phyloP scores from a whole-genome alignment of 1,139 yeast species.

The Blastobotrys buckinghamii region DNA sequence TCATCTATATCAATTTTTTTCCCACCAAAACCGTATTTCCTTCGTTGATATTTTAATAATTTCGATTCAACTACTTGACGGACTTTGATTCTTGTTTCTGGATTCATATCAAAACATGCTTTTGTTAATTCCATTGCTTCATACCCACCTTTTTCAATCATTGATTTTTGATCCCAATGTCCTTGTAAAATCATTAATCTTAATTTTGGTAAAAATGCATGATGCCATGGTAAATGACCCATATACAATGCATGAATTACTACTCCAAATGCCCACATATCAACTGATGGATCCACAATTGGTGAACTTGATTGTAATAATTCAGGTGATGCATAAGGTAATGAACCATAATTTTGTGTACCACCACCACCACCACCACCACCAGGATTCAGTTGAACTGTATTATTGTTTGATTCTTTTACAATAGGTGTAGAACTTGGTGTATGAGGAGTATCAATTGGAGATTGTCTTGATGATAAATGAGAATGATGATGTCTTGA shows the following conservation, averaged over 20 bases:
- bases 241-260: constrained; percentile 64
- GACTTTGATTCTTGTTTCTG: constrained; percentile 47
- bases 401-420: neutral
- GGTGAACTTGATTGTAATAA: constrained; percentile 61
- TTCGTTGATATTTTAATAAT: constrained; percentile 6
- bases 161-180: constrained; percentile 45
- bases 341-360: constrained; percentile 57
- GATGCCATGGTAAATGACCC: constrained; percentile 77
- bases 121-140: constrained; percentile 44
- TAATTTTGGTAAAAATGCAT: constrained; percentile 71
- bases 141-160: constrained; percentile 27
- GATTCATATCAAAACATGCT: constrained; percentile 52
- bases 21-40: constrained; percentile 7
- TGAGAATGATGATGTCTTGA: constrained; percentile 5
- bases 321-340: constrained; percentile 93
- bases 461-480: neutral
- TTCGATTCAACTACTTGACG: constrained; percentile 31
- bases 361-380: neutral
- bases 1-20: constrained; percentile 1
- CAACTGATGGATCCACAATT: constrained; percentile 67
- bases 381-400: neutral
- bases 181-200: constrained; percentile 69
- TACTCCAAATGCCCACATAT: constrained; percentile 90
- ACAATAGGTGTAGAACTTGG: constrained; percentile 2
- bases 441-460: neutral